These are phyloP conservation scores for Rickenella mellea DNA, from an alignment of 768 basidiomycete genomes.

Conservation along the genomic window DNA sequence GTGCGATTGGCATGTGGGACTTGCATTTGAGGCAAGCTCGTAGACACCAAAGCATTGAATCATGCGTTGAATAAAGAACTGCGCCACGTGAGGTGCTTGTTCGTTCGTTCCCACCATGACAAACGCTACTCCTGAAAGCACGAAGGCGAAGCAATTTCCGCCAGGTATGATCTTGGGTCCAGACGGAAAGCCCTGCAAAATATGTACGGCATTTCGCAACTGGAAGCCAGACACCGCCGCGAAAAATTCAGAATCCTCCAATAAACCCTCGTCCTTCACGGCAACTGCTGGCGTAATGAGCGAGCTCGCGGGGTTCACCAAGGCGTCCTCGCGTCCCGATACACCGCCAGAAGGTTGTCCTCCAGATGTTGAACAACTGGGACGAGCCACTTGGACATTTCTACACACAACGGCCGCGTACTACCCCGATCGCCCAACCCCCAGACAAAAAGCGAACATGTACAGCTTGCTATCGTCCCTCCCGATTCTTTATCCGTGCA, in stretches of 20 bases:
- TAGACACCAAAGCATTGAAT: no score
- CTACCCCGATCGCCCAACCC: slow-evolving; percentile 77
- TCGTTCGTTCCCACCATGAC: no score
- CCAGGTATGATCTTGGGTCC: slow-evolving; percentile 85
- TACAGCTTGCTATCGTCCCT: slow-evolving; percentile 66
- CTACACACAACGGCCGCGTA: slow-evolving; percentile 93
- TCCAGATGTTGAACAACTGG: slow-evolving; percentile 82
- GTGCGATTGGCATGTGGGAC: no score
- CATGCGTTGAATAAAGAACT: no score
- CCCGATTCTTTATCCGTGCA: slow-evolving; percentile 82
- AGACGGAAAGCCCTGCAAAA: slow-evolving; percentile 93
- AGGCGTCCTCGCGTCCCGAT: slow-evolving; percentile 17
- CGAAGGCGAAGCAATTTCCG: slow-evolving; percentile 33
- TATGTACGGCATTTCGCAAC: slow-evolving; percentile 72
- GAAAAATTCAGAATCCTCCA: slow-evolving; percentile 9
- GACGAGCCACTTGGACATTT: slow-evolving; percentile 94
- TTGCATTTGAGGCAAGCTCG: no score
- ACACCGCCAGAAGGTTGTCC: slow-evolving; percentile 65
- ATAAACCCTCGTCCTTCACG: slow-evolving; percentile 13
- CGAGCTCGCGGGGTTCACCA: slow-evolving; percentile 22
- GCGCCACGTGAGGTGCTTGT: no score
- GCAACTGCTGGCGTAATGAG: slow-evolving; percentile 25
- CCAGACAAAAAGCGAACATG: slow-evolving; percentile 77
- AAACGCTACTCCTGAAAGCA: background rate
- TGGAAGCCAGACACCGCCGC: slow-evolving; percentile 43